Evolutionary conservation across 208 protist genomes (phyloP).

Genomic region (Leishmania aethiopica): DNA sequence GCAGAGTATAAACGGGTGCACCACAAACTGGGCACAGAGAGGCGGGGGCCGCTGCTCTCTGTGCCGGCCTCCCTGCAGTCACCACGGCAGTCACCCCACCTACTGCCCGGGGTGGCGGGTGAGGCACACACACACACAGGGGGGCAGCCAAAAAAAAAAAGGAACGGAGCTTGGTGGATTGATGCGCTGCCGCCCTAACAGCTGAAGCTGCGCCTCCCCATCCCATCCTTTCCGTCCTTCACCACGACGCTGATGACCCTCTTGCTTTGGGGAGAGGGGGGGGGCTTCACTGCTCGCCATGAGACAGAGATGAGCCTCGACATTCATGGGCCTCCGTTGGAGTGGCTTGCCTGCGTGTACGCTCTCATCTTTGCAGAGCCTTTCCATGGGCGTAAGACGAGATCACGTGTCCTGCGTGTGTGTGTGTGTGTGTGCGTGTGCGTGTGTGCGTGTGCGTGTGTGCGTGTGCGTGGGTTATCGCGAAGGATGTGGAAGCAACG

Average conservation of each 20-base stretch:
- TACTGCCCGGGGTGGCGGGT: too few relatives aligned
- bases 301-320: neutral
- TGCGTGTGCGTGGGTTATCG: neutral
- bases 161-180: neutral
- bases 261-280: neutral
- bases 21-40: neutral
- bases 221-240: neutral
- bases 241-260: too few relatives aligned
- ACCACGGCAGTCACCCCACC: neutral
- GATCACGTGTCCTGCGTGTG: neutral
- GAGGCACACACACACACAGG: neutral
- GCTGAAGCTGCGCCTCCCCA: neutral
- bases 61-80: neutral
- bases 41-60: neutral
- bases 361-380: neutral
- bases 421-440: neutral
- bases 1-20: neutral
- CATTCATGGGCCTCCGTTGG: neutral
- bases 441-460: neutral
- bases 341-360: neutral
- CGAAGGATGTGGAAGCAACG: too few relatives aligned
- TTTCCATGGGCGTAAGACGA: neutral
- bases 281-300: too few relatives aligned
- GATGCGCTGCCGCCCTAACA: neutral
- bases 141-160: neutral